Percentiles rank a stretch among this genome's conserved stretches.
Conservation (phyloP, 768 basidiomycete genomes). For the Collybia sordida region DNA sequence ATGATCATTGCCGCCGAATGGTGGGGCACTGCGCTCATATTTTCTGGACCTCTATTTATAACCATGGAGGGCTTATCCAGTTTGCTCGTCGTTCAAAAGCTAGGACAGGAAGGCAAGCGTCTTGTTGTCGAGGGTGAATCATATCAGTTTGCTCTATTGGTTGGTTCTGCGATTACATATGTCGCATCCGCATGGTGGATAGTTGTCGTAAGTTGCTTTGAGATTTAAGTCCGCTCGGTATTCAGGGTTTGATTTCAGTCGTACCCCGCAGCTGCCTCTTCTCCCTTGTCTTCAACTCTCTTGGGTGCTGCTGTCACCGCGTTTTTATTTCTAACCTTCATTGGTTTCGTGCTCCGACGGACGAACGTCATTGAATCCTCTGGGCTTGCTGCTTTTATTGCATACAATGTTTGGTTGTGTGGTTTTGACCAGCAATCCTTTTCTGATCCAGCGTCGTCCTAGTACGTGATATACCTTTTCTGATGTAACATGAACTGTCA, state of each 20-base stretch:
- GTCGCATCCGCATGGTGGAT: constrained; percentile 88
- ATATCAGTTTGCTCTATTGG: constrained; percentile 75
- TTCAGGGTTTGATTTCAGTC: constrained; percentile 42
- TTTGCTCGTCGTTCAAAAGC: constrained; percentile 76
- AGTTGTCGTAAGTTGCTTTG: constrained; percentile 55
- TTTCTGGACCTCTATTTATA: constrained; percentile 78
- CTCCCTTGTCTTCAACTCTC: constrained; percentile 85
- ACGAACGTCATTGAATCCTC: constrained; percentile 94
- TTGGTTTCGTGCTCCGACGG: constrained; percentile 84
- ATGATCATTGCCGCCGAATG: constrained; percentile 56
- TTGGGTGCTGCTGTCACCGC: constrained; percentile 87
- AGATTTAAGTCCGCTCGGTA: not conserved
- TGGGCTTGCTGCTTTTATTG: constrained; percentile 82
- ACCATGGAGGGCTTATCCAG: constrained; percentile 84
- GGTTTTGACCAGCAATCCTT: constrained; percentile 76
- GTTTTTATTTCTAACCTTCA: constrained; percentile 86
- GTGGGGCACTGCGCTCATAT: constrained; percentile 73
- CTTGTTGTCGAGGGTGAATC: constrained; percentile 69
- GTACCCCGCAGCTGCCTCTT: constrained; percentile 80
- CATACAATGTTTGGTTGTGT: constrained; percentile 90
- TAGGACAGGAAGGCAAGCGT: constrained; percentile 75
- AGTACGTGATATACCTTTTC: constrained; percentile 46
- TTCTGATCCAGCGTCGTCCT: constrained; percentile 72
- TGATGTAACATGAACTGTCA: not conserved
- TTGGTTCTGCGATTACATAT: constrained; percentile 76